Conservation (phyloP, 2,329 filamentous ascomycete genomes). For the Thelonectria blattea region DNA sequence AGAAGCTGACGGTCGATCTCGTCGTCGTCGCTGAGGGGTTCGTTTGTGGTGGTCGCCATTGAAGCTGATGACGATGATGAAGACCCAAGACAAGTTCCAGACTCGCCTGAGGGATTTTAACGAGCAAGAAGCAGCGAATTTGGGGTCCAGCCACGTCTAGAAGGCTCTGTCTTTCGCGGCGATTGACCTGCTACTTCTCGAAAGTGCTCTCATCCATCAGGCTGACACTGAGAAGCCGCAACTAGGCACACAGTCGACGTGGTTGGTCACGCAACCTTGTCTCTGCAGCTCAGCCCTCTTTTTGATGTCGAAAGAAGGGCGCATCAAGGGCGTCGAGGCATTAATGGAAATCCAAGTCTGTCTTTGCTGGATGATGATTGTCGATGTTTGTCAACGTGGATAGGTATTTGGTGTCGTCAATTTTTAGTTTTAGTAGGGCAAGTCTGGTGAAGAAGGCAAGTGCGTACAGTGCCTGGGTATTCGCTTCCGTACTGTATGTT, state of each 20-base stretch:
- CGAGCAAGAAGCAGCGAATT: neutral
- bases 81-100: neutral
- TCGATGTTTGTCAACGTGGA: neutral
- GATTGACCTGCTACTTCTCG: neutral
- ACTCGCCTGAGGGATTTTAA: neutral
- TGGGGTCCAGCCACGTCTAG: conserved; percentile 7
- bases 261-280: neutral
- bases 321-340: neutral
- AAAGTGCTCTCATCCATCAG: conserved; percentile 4
- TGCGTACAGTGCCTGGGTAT: neutral
- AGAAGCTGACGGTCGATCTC: conserved; percentile 14
- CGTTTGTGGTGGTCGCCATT: conserved; percentile 5
- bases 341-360: neutral
- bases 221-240: conserved; percentile 1
- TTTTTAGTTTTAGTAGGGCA: too few species aligned
- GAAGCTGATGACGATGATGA: neutral
- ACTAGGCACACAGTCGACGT: neutral
- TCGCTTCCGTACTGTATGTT: too few species aligned
- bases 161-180: neutral
- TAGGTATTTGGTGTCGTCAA: neutral
- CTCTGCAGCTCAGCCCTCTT: neutral
- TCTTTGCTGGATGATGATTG: neutral
- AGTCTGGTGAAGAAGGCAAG: neutral
- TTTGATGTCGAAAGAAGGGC: neutral
- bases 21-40: conserved; percentile 2